Percentiles rank a stretch among this genome's conserved stretches.
These are phyloP conservation scores for Sclerotinia glacialis DNA, from an alignment of 2,329 filamentous ascomycete species.

Conservation along the genomic window DNA sequence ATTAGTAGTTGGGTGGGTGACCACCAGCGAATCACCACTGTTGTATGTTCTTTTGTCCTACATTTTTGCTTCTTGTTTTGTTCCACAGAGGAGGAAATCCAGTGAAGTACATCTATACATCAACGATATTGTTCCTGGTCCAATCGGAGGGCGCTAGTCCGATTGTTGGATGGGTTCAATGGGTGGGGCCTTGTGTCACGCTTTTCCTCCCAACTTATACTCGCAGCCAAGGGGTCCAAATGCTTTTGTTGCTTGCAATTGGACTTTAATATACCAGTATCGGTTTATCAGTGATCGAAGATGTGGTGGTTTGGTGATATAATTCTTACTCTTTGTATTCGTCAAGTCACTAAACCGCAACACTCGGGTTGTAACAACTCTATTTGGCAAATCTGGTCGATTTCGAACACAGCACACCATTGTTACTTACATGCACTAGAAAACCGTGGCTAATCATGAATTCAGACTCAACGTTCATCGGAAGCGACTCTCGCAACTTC, in stretches of 20 bases:
- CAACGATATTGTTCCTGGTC: background rate
- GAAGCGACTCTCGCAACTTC: slow-evolving; percentile 91
- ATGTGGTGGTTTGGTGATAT: too few species aligned
- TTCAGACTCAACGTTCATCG: slow-evolving; percentile 68
- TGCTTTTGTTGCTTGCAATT: too few species aligned
- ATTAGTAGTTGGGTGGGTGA: slow-evolving; percentile 38
- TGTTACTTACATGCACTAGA: background rate
- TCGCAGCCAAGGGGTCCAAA: too few species aligned
- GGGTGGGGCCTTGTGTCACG: background rate
- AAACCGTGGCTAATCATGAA: slow-evolving; percentile 19
- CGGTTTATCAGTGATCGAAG: too few species aligned
- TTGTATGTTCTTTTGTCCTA: background rate
- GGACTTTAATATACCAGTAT: too few species aligned
- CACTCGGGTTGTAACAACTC: background rate
- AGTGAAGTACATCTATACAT: background rate
- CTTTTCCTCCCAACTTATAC: too few species aligned
- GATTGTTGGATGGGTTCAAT: background rate
- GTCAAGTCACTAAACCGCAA: too few species aligned
- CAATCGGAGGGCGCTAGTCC: background rate
- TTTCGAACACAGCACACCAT: too few species aligned
- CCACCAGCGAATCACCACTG: slow-evolving; percentile 27
- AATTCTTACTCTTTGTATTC: too few species aligned
- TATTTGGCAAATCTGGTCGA: background rate
- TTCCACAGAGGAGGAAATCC: background rate
- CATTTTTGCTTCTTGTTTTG: background rate